Evolutionary conservation across 345 rosid genomes (phyloP).

Genomic region (Eucalyptus virginea): DNA sequence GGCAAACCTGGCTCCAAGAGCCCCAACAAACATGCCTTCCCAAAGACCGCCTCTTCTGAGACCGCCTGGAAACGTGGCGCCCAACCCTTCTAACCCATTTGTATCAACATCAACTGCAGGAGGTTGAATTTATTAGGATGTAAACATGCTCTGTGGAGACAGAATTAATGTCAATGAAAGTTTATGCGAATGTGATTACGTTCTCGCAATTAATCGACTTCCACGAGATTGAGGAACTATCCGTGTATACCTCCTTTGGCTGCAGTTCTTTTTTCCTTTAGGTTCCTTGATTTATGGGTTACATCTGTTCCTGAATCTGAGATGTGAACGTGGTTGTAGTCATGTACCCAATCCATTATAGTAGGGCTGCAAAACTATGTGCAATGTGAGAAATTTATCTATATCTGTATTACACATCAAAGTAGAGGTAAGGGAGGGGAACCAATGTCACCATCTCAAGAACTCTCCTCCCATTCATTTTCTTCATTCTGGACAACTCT

Average conservation of each 20-base stretch:
- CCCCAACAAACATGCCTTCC: conserved; percentile 44
- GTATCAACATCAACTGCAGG: conserved; percentile 17
- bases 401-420: background rate
- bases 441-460: background rate
- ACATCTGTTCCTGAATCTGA: background rate
- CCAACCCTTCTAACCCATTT: conserved; percentile 28
- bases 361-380: background rate
- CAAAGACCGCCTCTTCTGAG: conserved; percentile 66
- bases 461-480: background rate
- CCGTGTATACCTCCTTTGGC: background rate
- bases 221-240: background rate
- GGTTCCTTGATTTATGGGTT: background rate
- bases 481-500: background rate
- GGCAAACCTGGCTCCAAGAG: conserved; percentile 52
- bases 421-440: background rate
- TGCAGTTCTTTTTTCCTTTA: background rate
- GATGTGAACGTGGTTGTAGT: background rate
- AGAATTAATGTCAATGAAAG: background rate
- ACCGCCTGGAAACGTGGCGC: conserved; percentile 35
- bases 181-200: background rate
- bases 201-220: background rate
- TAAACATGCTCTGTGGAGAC: background rate
- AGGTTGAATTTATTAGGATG: background rate
- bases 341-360: background rate
- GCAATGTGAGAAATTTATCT: background rate